Percentiles rank a stretch among this genome's conserved stretches.
phyloP scores from a whole-genome alignment of 352 stramenopile genomes.

The Phytopythium ostracodes region DNA sequence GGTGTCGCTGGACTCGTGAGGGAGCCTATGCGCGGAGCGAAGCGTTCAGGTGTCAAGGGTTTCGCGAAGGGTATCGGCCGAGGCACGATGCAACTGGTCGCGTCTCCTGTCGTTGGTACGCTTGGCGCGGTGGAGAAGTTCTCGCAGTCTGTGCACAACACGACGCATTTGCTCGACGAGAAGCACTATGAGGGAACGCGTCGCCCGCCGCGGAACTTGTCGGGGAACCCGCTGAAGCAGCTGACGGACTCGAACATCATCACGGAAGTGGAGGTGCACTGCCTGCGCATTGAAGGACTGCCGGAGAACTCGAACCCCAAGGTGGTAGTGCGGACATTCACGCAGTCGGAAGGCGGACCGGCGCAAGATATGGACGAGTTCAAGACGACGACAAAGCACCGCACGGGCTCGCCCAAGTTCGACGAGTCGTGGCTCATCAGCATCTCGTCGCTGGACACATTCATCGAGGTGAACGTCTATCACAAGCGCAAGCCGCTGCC shows the following conservation, averaged over 20 bases:
- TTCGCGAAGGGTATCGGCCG: slow-evolving; percentile 81
- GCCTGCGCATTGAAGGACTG: slow-evolving; percentile 62
- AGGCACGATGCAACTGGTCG: slow-evolving; percentile 74
- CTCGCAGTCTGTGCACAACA: slow-evolving; percentile 80
- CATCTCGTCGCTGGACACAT: slow-evolving; percentile 67
- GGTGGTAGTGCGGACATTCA: slow-evolving; percentile 62
- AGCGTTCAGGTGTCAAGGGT: slow-evolving; percentile 66
- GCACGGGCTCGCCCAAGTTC: slow-evolving; percentile 65
- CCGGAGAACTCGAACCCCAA: slow-evolving; percentile 68
- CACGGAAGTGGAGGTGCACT: slow-evolving; percentile 79
- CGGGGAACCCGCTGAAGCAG: slow-evolving; percentile 52
- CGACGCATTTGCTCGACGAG: slow-evolving; percentile 81
- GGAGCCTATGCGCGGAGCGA: slow-evolving; percentile 73
- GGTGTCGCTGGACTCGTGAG: slow-evolving; percentile 79
- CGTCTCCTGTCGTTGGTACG: slow-evolving; percentile 77
- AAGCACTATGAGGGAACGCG: slow-evolving; percentile 75
- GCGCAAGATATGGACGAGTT: slow-evolving; percentile 52
- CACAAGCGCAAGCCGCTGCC: slow-evolving; percentile 85
- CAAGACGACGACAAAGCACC: slow-evolving; percentile 65
- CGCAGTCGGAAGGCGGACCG: slow-evolving; percentile 37
- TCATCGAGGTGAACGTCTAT: slow-evolving; percentile 74
- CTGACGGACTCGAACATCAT: slow-evolving; percentile 84
- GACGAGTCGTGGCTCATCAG: slow-evolving; percentile 83
- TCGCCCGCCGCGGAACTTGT: slow-evolving; percentile 66
- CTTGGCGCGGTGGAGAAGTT: slow-evolving; percentile 84